Evolutionary conservation across 1,139 yeast species (phyloP).

Genomic region (Tardiomyces digboiensis): DNA sequence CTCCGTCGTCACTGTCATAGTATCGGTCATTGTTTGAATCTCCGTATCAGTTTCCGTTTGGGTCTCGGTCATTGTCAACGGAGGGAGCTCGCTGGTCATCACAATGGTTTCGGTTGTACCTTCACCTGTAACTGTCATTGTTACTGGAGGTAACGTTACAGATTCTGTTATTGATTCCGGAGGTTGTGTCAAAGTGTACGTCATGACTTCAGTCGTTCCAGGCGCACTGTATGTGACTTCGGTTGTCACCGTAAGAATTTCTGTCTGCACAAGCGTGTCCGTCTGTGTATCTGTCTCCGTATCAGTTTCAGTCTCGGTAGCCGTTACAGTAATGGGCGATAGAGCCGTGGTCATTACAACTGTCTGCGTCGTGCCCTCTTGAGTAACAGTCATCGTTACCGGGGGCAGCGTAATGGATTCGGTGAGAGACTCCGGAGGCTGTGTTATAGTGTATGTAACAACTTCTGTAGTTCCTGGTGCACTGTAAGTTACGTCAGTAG

Average conservation of each 20-base stretch:
- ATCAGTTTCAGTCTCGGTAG: constrained; percentile 3
- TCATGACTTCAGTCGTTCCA: not conserved
- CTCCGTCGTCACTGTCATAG: constrained; percentile 3
- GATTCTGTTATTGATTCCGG: constrained; percentile 1
- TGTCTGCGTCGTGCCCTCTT: constrained; percentile 1
- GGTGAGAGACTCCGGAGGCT: constrained; percentile 1
- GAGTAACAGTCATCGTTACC: constrained; percentile 1
- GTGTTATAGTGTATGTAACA: constrained; percentile 1
- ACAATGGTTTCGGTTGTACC: constrained; percentile 1
- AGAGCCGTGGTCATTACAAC: constrained; percentile 2
- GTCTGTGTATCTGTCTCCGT: constrained; percentile 1
- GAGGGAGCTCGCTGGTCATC: constrained; percentile 2
- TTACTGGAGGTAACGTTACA: not conserved
- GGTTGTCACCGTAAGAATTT: constrained; percentile 1
- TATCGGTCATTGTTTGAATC: constrained; percentile 3
- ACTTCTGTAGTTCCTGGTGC: not conserved
- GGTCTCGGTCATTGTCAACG: not conserved
- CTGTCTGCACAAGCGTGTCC: not conserved
- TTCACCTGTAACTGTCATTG: constrained; percentile 1
- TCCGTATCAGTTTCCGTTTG: constrained; percentile 4
- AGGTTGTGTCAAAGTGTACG: not conserved
- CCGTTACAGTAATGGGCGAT: constrained; percentile 2
- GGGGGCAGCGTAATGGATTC: constrained; percentile 1
- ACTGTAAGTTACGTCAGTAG: not conserved
- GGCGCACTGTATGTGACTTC: constrained; percentile 1